These are phyloP conservation scores for Cynara cardunculus DNA, from an alignment of 129 eudicot genomes.

Conservation along the genomic window DNA sequence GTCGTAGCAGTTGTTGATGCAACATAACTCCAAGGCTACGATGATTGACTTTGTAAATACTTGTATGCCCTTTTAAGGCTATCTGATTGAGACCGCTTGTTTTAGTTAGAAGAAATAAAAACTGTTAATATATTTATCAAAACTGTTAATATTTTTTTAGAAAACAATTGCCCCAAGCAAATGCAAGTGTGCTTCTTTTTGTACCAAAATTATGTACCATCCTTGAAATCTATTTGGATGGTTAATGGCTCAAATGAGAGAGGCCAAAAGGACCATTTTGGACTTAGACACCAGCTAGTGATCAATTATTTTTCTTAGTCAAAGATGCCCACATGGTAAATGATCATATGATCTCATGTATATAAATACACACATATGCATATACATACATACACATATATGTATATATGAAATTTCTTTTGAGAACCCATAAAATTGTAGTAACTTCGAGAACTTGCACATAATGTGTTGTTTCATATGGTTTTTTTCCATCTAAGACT, in stretches of 20 bases:
- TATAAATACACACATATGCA: too few relatives aligned
- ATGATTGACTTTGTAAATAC: constrained; percentile 11
- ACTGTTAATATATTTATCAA: background rate
- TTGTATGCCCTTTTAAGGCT: background rate
- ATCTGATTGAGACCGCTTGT: background rate
- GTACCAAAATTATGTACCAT: background rate
- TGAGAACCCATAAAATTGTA: too few relatives aligned
- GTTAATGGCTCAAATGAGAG: background rate
- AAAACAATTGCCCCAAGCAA: background rate
- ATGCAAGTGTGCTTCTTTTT: background rate
- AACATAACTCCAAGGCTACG: constrained; percentile 1
- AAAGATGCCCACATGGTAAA: background rate
- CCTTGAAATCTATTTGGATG: background rate
- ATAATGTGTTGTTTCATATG: too few relatives aligned
- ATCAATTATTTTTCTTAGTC: background rate
- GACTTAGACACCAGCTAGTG: background rate
- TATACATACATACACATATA: too few relatives aligned
- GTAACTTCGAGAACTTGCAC: too few relatives aligned
- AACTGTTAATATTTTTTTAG: background rate
- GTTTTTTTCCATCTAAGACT: too few relatives aligned
- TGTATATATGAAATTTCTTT: too few relatives aligned
- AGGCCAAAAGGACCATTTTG: background rate
- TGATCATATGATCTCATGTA: background rate
- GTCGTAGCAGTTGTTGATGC: constrained; percentile 5
- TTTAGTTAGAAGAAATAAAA: background rate